These are phyloP conservation scores for Stylosanthes scabra DNA, from an alignment of 331 rosid species.

Conservation along the genomic window DNA sequence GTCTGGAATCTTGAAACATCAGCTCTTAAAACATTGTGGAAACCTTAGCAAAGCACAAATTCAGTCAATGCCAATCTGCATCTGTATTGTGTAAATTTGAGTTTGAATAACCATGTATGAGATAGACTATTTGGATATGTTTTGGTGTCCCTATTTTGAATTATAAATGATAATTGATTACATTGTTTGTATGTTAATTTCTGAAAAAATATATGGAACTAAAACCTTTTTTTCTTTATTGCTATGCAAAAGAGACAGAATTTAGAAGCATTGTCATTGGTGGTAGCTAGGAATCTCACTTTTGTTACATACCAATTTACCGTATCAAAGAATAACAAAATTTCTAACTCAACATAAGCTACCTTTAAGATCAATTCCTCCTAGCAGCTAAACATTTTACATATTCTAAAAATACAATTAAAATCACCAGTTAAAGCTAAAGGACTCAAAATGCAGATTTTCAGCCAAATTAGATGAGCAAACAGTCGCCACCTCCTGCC, in stretches of 20 bases:
- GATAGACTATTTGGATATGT: no score
- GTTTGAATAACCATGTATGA: no score
- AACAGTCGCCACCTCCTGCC: slow-evolving; percentile 66
- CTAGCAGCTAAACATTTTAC: not conserved
- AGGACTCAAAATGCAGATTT: not conserved
- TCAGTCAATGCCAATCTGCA: no score
- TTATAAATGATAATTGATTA: no score
- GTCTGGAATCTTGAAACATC: no score
- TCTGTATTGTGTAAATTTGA: no score
- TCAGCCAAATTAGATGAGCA: slow-evolving; percentile 44
- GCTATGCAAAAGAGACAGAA: not conserved
- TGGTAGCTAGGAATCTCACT: not conserved
- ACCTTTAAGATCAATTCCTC: not conserved
- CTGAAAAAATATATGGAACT: not conserved
- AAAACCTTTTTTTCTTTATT: not conserved
- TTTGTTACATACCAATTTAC: not conserved
- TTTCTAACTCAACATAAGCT: not conserved
- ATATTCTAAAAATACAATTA: not conserved
- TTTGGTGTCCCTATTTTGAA: no score
- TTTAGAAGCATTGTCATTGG: not conserved
- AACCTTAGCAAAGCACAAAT: no score
- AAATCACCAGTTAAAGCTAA: not conserved
- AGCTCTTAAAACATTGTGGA: no score
- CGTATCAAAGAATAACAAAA: no score
- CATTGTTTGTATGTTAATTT: not conserved